Evolutionary conservation across 495 filamentous ascomycete genomes (phyloP).

Genomic region (Podospora tetraspora): DNA sequence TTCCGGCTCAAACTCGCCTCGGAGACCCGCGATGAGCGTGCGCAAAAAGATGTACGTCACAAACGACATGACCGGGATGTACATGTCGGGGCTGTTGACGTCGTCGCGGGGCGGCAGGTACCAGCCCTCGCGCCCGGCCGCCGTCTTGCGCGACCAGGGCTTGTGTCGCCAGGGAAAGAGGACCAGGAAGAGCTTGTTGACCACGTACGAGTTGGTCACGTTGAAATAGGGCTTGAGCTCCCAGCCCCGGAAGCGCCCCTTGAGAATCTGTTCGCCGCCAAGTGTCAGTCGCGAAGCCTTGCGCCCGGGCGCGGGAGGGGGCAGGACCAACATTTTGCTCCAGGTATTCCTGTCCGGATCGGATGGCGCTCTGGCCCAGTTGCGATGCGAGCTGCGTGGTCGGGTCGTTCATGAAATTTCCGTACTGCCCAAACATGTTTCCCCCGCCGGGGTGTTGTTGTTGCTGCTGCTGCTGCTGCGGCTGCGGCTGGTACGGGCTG

Average conservation of each 20-base stretch:
- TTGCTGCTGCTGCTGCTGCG: slow-evolving; percentile 8
- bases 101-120: slow-evolving; percentile 95
- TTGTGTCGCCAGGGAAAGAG: slow-evolving; percentile 97
- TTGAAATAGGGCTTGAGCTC: slow-evolving; percentile 97
- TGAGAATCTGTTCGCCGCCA: slow-evolving; percentile 40
- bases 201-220: slow-evolving; percentile 87
- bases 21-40: slow-evolving; percentile 80
- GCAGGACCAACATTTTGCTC: slow-evolving; percentile 71
- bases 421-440: slow-evolving; percentile 66
- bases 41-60: slow-evolving; percentile 96
- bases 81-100: slow-evolving; percentile 97
- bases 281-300: neutral
- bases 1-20: slow-evolving; percentile 91
- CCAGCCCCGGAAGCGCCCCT: slow-evolving; percentile 86
- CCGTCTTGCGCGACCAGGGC: slow-evolving; percentile 79
- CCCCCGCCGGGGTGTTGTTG: slow-evolving; percentile 32
- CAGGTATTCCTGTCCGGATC: slow-evolving; percentile 83
- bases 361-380: slow-evolving; percentile 85
- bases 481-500: slow-evolving; percentile 63
- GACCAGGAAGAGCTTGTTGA: slow-evolving; percentile 79
- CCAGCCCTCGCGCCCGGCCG: slow-evolving; percentile 69
- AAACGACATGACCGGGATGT: slow-evolving; percentile 91
- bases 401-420: slow-evolving; percentile 89
- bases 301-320: neutral
- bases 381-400: slow-evolving; percentile 96